Evolutionary conservation across 1,284 basidiomycete genomes (phyloP).

Genomic region (Austropuccinia psidii): DNA sequence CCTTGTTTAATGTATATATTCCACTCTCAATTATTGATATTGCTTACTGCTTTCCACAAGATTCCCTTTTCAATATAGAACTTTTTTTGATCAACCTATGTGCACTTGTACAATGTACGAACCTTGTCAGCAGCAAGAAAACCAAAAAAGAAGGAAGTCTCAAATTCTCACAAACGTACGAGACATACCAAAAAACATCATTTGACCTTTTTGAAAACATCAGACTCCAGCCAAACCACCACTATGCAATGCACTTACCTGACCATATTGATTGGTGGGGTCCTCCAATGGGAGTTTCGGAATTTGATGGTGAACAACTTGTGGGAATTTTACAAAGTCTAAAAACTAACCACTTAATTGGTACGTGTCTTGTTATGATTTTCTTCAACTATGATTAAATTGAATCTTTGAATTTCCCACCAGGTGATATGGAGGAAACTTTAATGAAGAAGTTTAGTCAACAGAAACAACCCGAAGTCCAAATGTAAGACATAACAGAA

Average conservation of each 20-base stretch:
- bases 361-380: too few relatives aligned
- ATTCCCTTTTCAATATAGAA: not conserved
- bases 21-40: not conserved
- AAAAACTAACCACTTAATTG: too few relatives aligned
- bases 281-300: constrained; percentile 36
- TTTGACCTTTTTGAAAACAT: not conserved
- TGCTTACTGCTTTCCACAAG: not conserved
- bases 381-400: too few relatives aligned
- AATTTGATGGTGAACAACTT: constrained; percentile 32
- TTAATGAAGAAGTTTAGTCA: too few relatives aligned
- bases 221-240: constrained; percentile 32
- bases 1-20: not conserved
- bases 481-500: too few relatives aligned
- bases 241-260: constrained; percentile 37
- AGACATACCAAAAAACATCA: constrained; percentile 1
- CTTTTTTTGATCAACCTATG: constrained; percentile 6
- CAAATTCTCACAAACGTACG: not conserved
- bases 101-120: constrained; percentile 33
- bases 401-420: too few relatives aligned
- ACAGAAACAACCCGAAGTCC: too few relatives aligned
- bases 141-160: not conserved
- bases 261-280: constrained; percentile 37
- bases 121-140: constrained; percentile 11
- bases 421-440: too few relatives aligned
- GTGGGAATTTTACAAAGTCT: constrained; percentile 32